Evolutionary conservation across 768 basidiomycete genomes (phyloP).

Genomic region (Mycena leptocephala): DNA sequence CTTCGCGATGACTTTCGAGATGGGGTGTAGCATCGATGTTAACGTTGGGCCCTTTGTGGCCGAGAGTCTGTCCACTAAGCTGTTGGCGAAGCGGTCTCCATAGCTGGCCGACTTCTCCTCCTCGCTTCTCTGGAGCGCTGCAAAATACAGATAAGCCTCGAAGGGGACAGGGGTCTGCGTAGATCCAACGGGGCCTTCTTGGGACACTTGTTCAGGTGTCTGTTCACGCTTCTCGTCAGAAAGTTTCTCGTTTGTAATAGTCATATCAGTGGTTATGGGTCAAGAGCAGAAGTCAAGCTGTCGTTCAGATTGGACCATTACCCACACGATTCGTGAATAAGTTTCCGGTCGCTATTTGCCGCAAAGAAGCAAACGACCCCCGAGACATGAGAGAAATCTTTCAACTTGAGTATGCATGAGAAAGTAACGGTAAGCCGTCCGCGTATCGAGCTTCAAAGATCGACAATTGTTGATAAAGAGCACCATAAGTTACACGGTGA

Average conservation of each 20-base stretch:
- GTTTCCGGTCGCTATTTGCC: background rate
- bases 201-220: background rate
- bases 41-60: slow-evolving; percentile 50
- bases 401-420: background rate
- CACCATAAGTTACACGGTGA: no score
- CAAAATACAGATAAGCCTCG: slow-evolving; percentile 58
- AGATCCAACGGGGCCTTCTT: background rate
- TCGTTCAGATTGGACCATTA: no score
- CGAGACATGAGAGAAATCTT: background rate
- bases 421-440: background rate
- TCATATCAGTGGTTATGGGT: background rate
- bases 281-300: background rate
- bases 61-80: slow-evolving; percentile 46
- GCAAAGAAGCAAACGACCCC: background rate
- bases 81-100: slow-evolving; percentile 30
- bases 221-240: background rate
- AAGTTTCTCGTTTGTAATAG: slow-evolving; percentile 6
- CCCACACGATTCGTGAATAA: background rate
- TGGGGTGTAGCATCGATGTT: slow-evolving; percentile 49
- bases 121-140: slow-evolving; percentile 52
- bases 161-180: slow-evolving; percentile 38
- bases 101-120: slow-evolving; percentile 38
- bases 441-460: no score
- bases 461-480: no score
- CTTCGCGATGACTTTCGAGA: slow-evolving; percentile 30